Conservation (phyloP, 352 stramenopile species). For the Peronospora farinosa region DNA sequence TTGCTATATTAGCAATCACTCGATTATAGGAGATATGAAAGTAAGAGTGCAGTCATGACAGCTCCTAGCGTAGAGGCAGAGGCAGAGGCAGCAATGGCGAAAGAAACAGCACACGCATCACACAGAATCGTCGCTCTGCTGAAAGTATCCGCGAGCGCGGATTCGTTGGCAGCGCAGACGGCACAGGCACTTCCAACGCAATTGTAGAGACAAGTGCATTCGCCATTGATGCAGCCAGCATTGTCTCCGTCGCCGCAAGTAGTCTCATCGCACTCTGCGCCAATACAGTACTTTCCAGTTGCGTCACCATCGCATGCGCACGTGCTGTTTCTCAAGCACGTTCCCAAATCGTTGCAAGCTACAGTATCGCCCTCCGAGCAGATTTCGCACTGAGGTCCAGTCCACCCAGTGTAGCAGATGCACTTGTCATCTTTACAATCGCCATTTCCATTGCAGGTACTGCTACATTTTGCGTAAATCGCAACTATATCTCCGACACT, state of each 20-base stretch:
- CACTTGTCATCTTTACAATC: slow-evolving; percentile 43
- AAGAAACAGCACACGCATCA: slow-evolving; percentile 20
- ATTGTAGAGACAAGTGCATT: slow-evolving; percentile 52
- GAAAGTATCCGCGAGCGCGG: slow-evolving; percentile 22
- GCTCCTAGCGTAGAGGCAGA: not conserved
- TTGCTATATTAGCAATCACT: not conserved
- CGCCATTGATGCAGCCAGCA: slow-evolving; percentile 46
- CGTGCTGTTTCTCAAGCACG: slow-evolving; percentile 53
- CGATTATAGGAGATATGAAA: not conserved
- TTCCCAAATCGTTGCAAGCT: slow-evolving; percentile 48
- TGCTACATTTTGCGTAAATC: slow-evolving; percentile 34
- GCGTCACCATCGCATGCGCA: slow-evolving; percentile 45
- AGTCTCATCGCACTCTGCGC: slow-evolving; percentile 43
- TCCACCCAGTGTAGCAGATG: slow-evolving; percentile 57
- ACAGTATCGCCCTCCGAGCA: slow-evolving; percentile 42
- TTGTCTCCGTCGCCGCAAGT: slow-evolving; percentile 42
- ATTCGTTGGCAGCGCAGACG: slow-evolving; percentile 38
- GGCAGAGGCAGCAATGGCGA: not conserved
- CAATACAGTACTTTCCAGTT: slow-evolving; percentile 48
- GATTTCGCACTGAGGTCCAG: slow-evolving; percentile 57
- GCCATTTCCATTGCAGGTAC: slow-evolving; percentile 41
- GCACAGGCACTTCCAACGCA: slow-evolving; percentile 42
- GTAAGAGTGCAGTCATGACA: not conserved
- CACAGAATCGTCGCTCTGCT: slow-evolving; percentile 39
- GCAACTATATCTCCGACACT: slow-evolving; percentile 36